phyloP scores from a whole-genome alignment of 345 rosid genomes.

The Gossypium mustelinum region DNA sequence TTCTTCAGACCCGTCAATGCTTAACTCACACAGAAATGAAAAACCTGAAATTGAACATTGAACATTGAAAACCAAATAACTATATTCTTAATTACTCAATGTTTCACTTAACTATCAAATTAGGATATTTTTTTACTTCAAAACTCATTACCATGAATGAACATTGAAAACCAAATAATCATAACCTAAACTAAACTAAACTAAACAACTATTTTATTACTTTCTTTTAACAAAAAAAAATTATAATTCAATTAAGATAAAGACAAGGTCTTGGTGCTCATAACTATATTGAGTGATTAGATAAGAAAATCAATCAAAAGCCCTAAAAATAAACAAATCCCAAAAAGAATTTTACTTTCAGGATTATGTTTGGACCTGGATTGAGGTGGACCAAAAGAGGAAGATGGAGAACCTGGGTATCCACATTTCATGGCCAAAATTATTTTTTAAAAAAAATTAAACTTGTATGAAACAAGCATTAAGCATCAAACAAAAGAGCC shows the following conservation, averaged over 20 bases:
- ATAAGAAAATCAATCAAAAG: not conserved
- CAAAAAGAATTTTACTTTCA: constrained; percentile 37
- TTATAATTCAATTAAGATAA: not conserved
- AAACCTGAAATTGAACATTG: no score
- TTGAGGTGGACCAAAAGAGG: constrained; percentile 59
- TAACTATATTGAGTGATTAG: not conserved
- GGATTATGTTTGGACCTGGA: constrained; percentile 61
- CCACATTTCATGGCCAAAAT: constrained; percentile 64
- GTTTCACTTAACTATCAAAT: not conserved
- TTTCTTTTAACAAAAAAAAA: not conserved
- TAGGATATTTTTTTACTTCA: not conserved
- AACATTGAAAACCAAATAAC: not conserved
- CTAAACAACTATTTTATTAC: not conserved
- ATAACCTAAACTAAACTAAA: not conserved
- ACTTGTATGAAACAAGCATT: not conserved
- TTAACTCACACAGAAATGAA: no score
- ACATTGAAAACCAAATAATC: not conserved
- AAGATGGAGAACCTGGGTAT: constrained; percentile 51
- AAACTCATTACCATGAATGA: not conserved
- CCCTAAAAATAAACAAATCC: not conserved
- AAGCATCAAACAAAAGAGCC: no score
- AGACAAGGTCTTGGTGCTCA: constrained; percentile 1
- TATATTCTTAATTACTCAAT: not conserved
- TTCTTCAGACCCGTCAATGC: no score
- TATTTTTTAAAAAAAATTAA: not conserved